Evolutionary conservation across 2,329 filamentous ascomycete species (phyloP).

Genomic region (Trichoderma sp.): DNA sequence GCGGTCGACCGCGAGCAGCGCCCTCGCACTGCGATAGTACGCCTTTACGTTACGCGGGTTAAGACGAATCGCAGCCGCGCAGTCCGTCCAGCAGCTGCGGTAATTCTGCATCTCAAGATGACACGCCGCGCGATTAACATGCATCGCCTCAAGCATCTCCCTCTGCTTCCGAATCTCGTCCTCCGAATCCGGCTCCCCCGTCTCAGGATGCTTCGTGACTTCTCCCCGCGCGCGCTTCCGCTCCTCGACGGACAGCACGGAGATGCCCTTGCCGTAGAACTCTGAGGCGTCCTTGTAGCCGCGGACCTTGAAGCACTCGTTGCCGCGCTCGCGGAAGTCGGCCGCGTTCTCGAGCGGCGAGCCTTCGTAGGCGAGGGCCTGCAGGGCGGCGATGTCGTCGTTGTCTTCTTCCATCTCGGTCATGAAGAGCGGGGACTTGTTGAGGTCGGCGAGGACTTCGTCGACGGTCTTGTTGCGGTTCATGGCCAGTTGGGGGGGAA

Average conservation of each 20-base stretch:
- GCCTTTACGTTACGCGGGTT: conserved; percentile 86
- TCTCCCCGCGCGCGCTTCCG: conserved; percentile 51
- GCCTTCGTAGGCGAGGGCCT: conserved; percentile 90
- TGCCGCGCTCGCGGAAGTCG: conserved; percentile 89
- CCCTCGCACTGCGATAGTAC: conserved; percentile 79
- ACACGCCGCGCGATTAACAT: conserved; percentile 86
- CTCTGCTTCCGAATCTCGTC: conserved; percentile 64
- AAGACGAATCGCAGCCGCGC: conserved; percentile 74
- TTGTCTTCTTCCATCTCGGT: conserved; percentile 88
- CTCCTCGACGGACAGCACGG: conserved; percentile 68
- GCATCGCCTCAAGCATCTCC: conserved; percentile 71
- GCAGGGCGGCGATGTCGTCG: conserved; percentile 79
- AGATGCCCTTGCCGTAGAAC: conserved; percentile 87
- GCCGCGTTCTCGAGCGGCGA: conserved; percentile 78
- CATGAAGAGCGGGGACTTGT: conserved; percentile 86
- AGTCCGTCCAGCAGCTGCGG: conserved; percentile 82
- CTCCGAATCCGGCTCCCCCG: conserved; percentile 44
- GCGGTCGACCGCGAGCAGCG: conserved; percentile 77
- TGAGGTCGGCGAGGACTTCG: conserved; percentile 59
- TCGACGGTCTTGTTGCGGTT: conserved; percentile 53
- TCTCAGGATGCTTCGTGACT: conserved; percentile 36
- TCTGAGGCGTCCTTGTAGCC: conserved; percentile 83
- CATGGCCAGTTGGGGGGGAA: conserved; percentile 50
- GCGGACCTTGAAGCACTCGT: conserved; percentile 77
- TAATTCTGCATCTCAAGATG: conserved; percentile 89